A percentile compares a stretch with the other conserved stretches of the same genome.
phyloP scores from a whole-genome alignment of 768 basidiomycete genomes.

The Coprinopsis strossmayeri region DNA sequence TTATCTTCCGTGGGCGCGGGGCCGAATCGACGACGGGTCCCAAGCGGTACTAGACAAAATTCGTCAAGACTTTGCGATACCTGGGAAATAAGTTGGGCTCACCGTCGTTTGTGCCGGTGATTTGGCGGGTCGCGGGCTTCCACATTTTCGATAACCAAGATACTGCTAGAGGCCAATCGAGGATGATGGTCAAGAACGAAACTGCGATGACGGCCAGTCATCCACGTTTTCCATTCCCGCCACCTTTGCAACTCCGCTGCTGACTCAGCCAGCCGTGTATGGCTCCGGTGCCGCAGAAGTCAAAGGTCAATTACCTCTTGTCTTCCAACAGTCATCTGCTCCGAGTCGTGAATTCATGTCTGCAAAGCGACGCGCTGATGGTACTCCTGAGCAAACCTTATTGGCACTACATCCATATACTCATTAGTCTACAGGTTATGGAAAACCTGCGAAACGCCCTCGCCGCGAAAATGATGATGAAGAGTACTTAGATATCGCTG shows the following conservation, averaged over 20 bases:
- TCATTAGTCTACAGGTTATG: slow-evolving; percentile 19
- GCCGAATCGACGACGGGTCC: slow-evolving; percentile 86
- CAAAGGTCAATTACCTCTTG: not conserved
- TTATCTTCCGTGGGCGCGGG: slow-evolving; percentile 78
- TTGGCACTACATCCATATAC: not conserved
- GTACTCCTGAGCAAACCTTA: slow-evolving; percentile 17
- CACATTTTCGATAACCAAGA: slow-evolving; percentile 57
- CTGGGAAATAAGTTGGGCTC: slow-evolving; percentile 19
- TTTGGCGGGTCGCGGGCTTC: slow-evolving; percentile 84
- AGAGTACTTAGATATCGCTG: slow-evolving; percentile 53
- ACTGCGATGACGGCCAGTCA: slow-evolving; percentile 14
- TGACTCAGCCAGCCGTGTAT: slow-evolving; percentile 16
- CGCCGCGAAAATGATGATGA: slow-evolving; percentile 43
- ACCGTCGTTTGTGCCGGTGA: slow-evolving; percentile 93
- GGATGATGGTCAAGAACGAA: slow-evolving; percentile 26
- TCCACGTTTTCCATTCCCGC: slow-evolving; percentile 5
- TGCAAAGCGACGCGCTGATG: slow-evolving; percentile 33
- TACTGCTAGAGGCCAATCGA: slow-evolving; percentile 16
- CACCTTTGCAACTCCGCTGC: slow-evolving; percentile 30
- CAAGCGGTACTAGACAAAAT: slow-evolving; percentile 59
- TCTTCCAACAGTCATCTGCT: slow-evolving; percentile 1
- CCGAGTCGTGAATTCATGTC: slow-evolving; percentile 19
- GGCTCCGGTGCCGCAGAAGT: not conserved
- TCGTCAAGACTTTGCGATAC: slow-evolving; percentile 10
- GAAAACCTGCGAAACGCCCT: slow-evolving; percentile 34